phyloP scores from a whole-genome alignment of 495 filamentous ascomycete species.

The Penicillium angulare region DNA sequence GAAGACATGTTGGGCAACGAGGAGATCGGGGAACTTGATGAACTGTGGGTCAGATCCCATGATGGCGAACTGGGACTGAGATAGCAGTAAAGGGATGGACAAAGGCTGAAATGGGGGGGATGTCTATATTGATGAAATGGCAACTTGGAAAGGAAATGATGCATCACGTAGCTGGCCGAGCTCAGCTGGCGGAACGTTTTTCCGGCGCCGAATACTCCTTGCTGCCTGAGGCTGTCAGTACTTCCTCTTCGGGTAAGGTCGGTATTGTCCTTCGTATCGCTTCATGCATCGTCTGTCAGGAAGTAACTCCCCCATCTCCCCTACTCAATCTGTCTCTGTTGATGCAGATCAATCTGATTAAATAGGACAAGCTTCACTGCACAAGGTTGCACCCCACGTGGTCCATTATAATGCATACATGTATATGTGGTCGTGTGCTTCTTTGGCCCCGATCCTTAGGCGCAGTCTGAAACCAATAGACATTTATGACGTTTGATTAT shows the following conservation, averaged over 20 bases:
- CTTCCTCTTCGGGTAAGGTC: not conserved
- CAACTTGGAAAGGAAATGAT: conserved; percentile 7
- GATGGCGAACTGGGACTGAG: conserved; percentile 31
- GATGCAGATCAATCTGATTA: not conserved
- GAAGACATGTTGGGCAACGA: conserved; percentile 95
- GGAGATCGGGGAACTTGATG: conserved; percentile 88
- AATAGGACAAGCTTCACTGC: not conserved
- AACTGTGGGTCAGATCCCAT: conserved; percentile 99
- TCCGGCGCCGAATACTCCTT: conserved; percentile 22
- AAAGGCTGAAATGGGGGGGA: conserved; percentile 5
- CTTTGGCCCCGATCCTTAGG: too few relatives aligned
- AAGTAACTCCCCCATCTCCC: not conserved
- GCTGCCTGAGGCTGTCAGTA: not conserved
- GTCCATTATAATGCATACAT: not conserved
- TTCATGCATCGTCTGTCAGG: too few relatives aligned
- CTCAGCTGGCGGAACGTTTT: conserved; percentile 44
- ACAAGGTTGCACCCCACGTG: not conserved
- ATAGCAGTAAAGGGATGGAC: conserved; percentile 9
- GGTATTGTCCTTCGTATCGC: not conserved
- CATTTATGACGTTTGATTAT: too few relatives aligned
- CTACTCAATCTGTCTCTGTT: not conserved
- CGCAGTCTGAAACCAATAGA: too few relatives aligned
- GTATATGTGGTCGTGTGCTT: too few relatives aligned
- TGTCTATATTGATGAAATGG: conserved; percentile 22
- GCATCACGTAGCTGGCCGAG: conserved; percentile 41